Conservation (phyloP, 305 asterid genomes). For the Solanum hybrid region DNA sequence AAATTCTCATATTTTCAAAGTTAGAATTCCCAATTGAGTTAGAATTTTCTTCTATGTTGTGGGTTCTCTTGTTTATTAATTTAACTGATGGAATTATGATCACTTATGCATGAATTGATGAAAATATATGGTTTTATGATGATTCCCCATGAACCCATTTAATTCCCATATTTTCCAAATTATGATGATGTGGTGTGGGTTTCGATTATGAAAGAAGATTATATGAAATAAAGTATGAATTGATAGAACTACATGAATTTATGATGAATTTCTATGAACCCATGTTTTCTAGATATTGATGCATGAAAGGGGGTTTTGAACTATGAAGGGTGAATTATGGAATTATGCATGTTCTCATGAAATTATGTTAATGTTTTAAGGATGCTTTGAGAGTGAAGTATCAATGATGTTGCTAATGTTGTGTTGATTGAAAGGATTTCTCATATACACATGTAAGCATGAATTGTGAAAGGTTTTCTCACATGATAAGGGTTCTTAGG, state of each 20-base stretch:
- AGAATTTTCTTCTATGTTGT: not conserved
- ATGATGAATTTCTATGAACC: not conserved
- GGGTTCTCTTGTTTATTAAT: not conserved
- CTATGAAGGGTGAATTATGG: not conserved
- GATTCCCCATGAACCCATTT: not conserved
- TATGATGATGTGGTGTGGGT: not conserved
- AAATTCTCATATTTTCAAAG: not conserved
- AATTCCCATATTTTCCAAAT: not conserved
- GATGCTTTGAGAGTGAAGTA: not conserved
- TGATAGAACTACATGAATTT: not conserved
- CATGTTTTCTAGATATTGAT: not conserved
- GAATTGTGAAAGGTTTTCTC: not conserved
- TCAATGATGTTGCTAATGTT: not conserved
- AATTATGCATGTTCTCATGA: not conserved
- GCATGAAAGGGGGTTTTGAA: not conserved
- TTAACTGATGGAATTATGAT: not conserved
- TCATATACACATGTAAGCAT: not conserved
- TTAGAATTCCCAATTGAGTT: not conserved
- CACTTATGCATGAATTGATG: not conserved
- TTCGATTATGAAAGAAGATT: no score
- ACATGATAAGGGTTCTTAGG: not conserved
- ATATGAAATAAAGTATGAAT: not conserved
- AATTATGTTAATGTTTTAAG: not conserved
- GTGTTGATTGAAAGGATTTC: not conserved
- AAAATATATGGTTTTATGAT: not conserved